A percentile compares a stretch with the other conserved stretches of the same genome.
These are phyloP conservation scores for Rubia yunnanensis DNA, from an alignment of 257 asterid genomes.

Conservation along the genomic window DNA sequence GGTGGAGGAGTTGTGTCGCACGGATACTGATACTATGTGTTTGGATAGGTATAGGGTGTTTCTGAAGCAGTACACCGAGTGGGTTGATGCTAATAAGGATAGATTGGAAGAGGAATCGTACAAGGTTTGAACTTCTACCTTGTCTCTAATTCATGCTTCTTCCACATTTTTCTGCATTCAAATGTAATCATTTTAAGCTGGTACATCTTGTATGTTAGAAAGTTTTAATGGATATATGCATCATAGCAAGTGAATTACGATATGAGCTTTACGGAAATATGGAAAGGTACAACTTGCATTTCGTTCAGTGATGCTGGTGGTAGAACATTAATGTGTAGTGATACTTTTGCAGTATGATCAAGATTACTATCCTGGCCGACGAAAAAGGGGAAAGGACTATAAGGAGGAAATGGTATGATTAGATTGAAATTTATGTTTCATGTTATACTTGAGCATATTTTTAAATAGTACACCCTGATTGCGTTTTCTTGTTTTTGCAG, in stretches of 20 bases:
- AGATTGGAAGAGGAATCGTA: conserved; percentile 75
- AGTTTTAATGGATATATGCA: neutral
- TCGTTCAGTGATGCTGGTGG: neutral
- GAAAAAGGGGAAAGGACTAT: conserved; percentile 93
- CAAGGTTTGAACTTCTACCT: conserved; percentile 35
- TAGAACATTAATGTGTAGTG: conserved; percentile 12
- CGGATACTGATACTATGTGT: conserved; percentile 41
- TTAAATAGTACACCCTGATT: conserved; percentile 20
- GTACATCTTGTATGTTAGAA: neutral
- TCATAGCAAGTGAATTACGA: neutral
- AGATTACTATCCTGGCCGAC: conserved; percentile 92
- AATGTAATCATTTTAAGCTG: neutral
- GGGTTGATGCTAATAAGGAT: conserved; percentile 77
- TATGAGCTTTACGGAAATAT: neutral
- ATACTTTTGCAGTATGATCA: conserved; percentile 61
- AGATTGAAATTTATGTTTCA: conserved; percentile 11
- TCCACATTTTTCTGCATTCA: neutral
- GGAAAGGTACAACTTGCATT: neutral
- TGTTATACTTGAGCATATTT: conserved; percentile 5
- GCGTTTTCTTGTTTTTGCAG: conserved; percentile 44
- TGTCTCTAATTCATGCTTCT: neutral
- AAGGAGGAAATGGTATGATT: conserved; percentile 71
- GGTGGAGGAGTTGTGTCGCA: conserved; percentile 45
- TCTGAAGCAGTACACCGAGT: conserved; percentile 76
- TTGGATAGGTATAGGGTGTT: conserved; percentile 77